phyloP scores from a whole-genome alignment of 2,329 filamentous ascomycete genomes.

The Zymoseptoria ardabiliae region DNA sequence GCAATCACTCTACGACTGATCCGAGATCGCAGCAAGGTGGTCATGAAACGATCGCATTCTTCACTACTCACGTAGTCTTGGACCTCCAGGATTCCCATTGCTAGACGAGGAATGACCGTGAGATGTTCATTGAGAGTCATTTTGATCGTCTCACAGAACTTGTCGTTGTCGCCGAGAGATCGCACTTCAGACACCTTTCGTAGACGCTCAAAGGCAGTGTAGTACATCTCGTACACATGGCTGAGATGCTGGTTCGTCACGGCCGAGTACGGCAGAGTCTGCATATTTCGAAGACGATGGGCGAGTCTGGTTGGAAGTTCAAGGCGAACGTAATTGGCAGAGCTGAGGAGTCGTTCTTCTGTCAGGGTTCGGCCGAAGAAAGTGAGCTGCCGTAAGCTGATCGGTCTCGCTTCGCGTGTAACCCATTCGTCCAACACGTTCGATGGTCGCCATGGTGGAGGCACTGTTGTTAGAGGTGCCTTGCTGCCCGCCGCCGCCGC shows the following conservation, averaged over 20 bases:
- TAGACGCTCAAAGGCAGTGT: constrained; percentile 88
- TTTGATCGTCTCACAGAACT: constrained; percentile 71
- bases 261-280: constrained; percentile 89
- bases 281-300: constrained; percentile 93
- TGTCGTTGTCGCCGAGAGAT: constrained; percentile 81
- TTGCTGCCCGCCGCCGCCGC: constrained; percentile 1
- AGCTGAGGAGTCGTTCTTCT: constrained; percentile 80
- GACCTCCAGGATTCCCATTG: constrained; percentile 90
- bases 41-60: constrained; percentile 90
- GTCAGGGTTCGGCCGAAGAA: constrained; percentile 94
- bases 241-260: constrained; percentile 92
- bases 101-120: constrained; percentile 85
- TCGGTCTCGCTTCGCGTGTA: constrained; percentile 83
- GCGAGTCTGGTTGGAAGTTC: constrained; percentile 86
- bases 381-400: constrained; percentile 91
- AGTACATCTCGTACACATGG: constrained; percentile 94
- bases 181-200: constrained; percentile 77
- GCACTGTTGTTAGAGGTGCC: constrained; percentile 18
- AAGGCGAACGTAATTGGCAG: constrained; percentile 93
- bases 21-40: constrained; percentile 78
- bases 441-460: constrained; percentile 52
- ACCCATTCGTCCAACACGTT: constrained; percentile 70
- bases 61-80: constrained; percentile 71
- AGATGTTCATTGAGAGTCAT: constrained; percentile 79
- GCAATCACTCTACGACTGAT: constrained; percentile 95